Evolutionary conservation across 2,329 filamentous ascomycete genomes (phyloP).

Genomic region (Epichloe amarillans): DNA sequence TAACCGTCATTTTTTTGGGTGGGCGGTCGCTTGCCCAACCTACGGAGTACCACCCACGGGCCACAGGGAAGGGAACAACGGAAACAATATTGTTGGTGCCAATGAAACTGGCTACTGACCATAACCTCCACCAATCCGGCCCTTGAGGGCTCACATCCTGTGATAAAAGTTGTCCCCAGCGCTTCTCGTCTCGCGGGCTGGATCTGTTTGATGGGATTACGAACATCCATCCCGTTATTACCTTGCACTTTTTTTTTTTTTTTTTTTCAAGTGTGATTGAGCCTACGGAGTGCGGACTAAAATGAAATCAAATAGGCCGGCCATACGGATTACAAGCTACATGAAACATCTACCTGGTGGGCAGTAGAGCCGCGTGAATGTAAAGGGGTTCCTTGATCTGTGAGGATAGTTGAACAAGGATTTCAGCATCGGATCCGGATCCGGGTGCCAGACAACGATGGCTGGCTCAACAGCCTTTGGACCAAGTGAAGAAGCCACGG

Average conservation of each 20-base stretch:
- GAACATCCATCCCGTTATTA: neutral
- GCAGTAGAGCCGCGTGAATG: no score
- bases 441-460: no score
- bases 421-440: no score
- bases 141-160: neutral
- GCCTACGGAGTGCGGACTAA: no score
- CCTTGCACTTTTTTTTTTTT: no score
- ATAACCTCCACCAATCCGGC: neutral
- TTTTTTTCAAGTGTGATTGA: neutral
- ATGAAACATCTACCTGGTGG: no score
- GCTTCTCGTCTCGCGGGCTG: neutral
- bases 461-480: no score
- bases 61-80: neutral
- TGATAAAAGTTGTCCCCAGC: neutral
- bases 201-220: neutral
- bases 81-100: neutral
- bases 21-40: constrained; percentile 5
- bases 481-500: no score
- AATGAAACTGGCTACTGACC: neutral
- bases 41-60: neutral
- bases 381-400: no score
- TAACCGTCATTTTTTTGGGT: neutral
- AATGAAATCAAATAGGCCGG: no score
- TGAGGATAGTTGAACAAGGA: no score
- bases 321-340: no score